Base-by-base conservation (phyloP, 768 basidiomycete genomes). In the Postia placenta region DNA sequence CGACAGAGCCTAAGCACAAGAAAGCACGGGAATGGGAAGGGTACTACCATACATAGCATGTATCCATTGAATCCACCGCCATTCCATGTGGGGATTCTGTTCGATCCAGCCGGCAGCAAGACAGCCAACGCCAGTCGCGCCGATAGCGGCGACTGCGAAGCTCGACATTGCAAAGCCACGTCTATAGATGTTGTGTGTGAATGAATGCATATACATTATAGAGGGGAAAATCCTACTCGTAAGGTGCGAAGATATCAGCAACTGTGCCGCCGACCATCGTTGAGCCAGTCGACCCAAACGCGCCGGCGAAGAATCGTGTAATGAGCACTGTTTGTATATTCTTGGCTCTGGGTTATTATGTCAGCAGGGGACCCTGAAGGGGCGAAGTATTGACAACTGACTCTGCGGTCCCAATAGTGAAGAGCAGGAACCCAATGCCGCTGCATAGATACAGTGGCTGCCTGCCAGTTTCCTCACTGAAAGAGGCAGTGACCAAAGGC, bases 11-110 rank as follows among this genome's bases (percentile, higher is more conserved):
- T 28, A 45, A 47, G 52, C 36, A 48, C 43, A 20, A 4, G 17
- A 48, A 33, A 35, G 5, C 4, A 25, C 15, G 5, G 47, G 5
- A 15, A 42, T 25, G 30, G 9, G 20, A 41, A 47, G 42, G 42
- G 37, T 43, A 37, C 28, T 14, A 39, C 60, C 58, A 47, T 35
- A 80, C 83, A 84, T 86, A 57, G 81, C 69, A 53, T 81, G 80
- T 7, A 88, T 74, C 88, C 87, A 91, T 57, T 89, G 80, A 22
- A 93, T 87, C 87, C 88, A 91, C 23, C 87, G 71, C 87, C 89
- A 91, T 53, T 73, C 72, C 1, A 90, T 61, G 17, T 66, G 67
- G 0, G 68, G 59, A 50, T 80, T 76, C 52, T 76, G 72, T 58
- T 87, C 83, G 19, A 87, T 72, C 80, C 80, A 87, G 12, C 82